phyloP scores from a whole-genome alignment of 2,329 filamentous ascomycete genomes.

The Beauveria brongniartii region DNA sequence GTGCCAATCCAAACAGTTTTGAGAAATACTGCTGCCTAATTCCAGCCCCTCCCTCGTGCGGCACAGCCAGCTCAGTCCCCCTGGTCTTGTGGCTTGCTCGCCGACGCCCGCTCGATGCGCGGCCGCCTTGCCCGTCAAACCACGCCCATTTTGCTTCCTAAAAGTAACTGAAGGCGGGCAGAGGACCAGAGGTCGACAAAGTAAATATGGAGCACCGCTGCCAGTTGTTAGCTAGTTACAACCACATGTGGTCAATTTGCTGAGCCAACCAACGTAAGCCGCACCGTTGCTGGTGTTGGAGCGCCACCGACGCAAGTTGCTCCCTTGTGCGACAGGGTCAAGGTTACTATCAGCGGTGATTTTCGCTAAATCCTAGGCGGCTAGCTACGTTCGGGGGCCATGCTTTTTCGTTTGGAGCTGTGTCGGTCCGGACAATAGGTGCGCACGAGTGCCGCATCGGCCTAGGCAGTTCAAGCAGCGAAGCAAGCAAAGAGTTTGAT shows the following conservation, averaged over 20 bases:
- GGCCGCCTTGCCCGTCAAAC: background rate
- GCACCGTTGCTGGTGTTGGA: background rate
- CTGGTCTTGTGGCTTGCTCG: background rate
- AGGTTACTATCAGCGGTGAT: background rate
- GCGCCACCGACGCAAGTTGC: background rate
- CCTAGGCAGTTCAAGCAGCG: no score
- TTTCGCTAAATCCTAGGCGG: background rate
- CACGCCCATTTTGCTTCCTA: background rate
- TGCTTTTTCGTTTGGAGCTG: background rate
- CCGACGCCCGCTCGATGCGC: background rate
- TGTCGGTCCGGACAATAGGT: background rate
- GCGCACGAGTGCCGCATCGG: no score
- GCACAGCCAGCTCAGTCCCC: background rate
- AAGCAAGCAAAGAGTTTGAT: no score
- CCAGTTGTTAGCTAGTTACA: background rate
- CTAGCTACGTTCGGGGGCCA: background rate
- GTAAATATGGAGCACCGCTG: background rate
- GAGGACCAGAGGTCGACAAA: no score
- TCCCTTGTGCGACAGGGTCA: background rate
- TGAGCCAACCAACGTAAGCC: background rate
- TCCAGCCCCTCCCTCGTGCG: conserved; percentile 2
- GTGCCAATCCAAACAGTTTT: background rate
- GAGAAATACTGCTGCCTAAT: conserved; percentile 7
- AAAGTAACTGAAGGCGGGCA: no score
- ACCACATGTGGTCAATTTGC: background rate